Evolutionary conservation across 495 filamentous ascomycete genomes (phyloP).

Genomic region (Aspergillus sparsus): DNA sequence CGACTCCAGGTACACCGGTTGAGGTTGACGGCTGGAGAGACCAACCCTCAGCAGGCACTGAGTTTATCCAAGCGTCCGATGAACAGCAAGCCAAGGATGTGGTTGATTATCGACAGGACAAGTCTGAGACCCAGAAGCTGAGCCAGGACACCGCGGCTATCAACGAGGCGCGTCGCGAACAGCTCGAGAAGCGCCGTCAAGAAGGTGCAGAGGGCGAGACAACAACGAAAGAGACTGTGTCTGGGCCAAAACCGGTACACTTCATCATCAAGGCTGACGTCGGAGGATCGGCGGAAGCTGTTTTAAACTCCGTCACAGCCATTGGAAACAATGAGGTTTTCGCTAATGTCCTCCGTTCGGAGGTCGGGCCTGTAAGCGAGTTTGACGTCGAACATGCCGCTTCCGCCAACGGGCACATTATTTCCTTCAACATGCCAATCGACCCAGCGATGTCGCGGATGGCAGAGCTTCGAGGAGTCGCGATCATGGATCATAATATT

Average conservation of each 20-base stretch:
- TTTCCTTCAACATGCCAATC: conserved; percentile 83
- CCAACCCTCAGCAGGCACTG: conserved; percentile 83
- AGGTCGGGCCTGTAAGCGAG: conserved; percentile 76
- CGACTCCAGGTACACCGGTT: conserved; percentile 85
- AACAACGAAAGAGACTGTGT: conserved; percentile 29
- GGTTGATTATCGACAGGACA: conserved; percentile 72
- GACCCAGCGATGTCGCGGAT: conserved; percentile 66
- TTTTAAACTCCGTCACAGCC: conserved; percentile 68
- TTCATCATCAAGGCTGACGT: conserved; percentile 95
- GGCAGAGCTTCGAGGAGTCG: conserved; percentile 69
- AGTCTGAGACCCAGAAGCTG: conserved; percentile 58
- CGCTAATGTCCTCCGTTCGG: conserved; percentile 72
- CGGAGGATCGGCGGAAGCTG: conserved; percentile 87
- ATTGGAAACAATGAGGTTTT: conserved; percentile 82
- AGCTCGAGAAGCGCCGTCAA: conserved; percentile 59
- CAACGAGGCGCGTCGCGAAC: conserved; percentile 65
- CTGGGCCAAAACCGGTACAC: conserved; percentile 64
- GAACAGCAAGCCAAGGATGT: conserved; percentile 81
- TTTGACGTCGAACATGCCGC: conserved; percentile 88
- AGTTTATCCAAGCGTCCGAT: conserved; percentile 76
- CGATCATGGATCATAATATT: conserved; percentile 81
- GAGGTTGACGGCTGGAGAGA: conserved; percentile 95
- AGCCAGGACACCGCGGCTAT: conserved; percentile 74
- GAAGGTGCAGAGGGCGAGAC: conserved; percentile 38
- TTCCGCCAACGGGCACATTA: conserved; percentile 64